Conservation (phyloP, 352 stramenopile genomes). For the Phytophthora quininea region DNA sequence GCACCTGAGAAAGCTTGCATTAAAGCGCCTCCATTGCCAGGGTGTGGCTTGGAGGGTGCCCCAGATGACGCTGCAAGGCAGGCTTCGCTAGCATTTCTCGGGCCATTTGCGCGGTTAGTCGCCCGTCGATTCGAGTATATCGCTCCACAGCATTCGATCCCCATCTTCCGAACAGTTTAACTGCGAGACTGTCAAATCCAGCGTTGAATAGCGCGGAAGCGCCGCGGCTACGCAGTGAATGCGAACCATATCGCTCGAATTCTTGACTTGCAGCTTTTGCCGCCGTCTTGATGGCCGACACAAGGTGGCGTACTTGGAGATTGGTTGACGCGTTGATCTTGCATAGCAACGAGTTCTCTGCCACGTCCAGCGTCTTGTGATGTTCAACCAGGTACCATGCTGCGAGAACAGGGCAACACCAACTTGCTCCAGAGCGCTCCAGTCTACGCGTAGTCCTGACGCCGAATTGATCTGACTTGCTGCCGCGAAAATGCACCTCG, state of each 20-base stretch:
- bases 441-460: not conserved
- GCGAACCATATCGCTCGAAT: slow-evolving; percentile 5
- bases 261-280: not conserved
- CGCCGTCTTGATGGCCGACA: not conserved
- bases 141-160: not conserved
- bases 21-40: not conserved
- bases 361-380: not conserved
- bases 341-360: slow-evolving; percentile 4
- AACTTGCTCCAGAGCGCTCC: not conserved
- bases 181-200: not conserved
- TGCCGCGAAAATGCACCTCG: slow-evolving; percentile 4
- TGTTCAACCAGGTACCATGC: slow-evolving; percentile 6
- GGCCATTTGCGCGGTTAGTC: not conserved
- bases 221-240: slow-evolving; percentile 10
- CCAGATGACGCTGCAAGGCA: not conserved
- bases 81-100: not conserved
- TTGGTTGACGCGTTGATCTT: slow-evolving; percentile 5
- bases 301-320: slow-evolving; percentile 2
- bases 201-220: slow-evolving; percentile 10
- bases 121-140: slow-evolving; percentile 1
- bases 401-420: slow-evolving; percentile 14
- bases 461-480: slow-evolving; percentile 12
- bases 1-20: not conserved
- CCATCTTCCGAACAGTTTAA: not conserved
- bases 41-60: slow-evolving; percentile 1